A percentile compares a stretch with the other conserved stretches of the same genome.
Evolutionary conservation across 2,329 filamentous ascomycete species (phyloP).

Genomic region (Sarocladium brachiariae): DNA sequence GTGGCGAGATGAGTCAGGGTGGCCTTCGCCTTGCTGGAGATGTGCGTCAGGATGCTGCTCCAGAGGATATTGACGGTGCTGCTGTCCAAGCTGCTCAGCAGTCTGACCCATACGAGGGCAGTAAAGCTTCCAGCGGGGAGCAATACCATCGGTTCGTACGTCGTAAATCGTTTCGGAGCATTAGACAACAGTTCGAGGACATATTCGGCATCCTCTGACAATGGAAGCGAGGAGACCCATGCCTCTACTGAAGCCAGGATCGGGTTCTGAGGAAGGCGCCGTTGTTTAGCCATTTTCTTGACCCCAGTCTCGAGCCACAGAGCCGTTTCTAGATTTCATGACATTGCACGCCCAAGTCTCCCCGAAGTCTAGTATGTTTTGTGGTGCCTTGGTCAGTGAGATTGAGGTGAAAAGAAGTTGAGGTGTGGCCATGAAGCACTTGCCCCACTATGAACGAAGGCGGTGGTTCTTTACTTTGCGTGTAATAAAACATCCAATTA

Average conservation of each 20-base stretch:
- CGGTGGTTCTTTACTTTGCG: conserved; percentile 6
- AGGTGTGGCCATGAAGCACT: no score
- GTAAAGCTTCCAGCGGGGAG: conserved; percentile 53
- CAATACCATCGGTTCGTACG: conserved; percentile 55
- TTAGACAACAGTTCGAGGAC: conserved; percentile 25
- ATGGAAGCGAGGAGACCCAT: conserved; percentile 20
- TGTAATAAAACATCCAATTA: conserved; percentile 18
- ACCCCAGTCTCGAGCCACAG: background rate
- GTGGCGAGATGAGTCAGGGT: conserved; percentile 50
- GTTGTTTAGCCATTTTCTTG: conserved; percentile 21
- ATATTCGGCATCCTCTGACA: background rate
- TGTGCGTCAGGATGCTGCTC: conserved; percentile 37
- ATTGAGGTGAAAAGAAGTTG: background rate
- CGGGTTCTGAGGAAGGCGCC: conserved; percentile 19
- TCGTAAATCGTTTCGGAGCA: conserved; percentile 51
- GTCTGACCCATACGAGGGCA: conserved; percentile 29
- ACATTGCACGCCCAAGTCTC: background rate
- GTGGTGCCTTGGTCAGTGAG: background rate
- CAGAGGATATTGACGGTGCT: conserved; percentile 34
- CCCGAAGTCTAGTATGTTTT: background rate
- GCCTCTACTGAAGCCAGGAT: conserved; percentile 24
- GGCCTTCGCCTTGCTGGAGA: conserved; percentile 33
- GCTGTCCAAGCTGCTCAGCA: conserved; percentile 23
- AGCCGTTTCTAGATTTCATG: no score
- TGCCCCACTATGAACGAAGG: background rate